A percentile compares a stretch with the other conserved stretches of the same genome.
These are phyloP conservation scores for Tolypocladium endophyticum DNA, from an alignment of 2,329 filamentous ascomycete species.

Conservation along the genomic window DNA sequence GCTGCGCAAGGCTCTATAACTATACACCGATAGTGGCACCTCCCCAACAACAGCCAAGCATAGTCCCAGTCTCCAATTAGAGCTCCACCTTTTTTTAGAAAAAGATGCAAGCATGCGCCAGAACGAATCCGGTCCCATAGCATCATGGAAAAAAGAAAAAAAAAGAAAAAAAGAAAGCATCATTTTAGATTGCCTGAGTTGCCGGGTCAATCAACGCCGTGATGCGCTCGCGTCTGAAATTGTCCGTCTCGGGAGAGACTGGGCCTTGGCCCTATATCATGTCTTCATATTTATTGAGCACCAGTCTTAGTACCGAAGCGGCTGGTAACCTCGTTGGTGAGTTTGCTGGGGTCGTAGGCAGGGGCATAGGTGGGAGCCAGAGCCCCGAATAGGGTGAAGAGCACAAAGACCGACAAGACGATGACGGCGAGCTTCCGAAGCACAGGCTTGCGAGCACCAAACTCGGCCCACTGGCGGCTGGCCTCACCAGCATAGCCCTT, in stretches of 20 bases:
- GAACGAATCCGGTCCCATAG: slow-evolving; percentile 11
- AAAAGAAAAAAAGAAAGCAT: neutral
- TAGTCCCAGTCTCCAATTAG: slow-evolving; percentile 8
- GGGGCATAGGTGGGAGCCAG: slow-evolving; percentile 51
- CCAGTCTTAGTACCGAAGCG: slow-evolving; percentile 34
- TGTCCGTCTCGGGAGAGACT: neutral
- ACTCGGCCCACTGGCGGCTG: slow-evolving; percentile 74
- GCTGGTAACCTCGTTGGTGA: slow-evolving; percentile 36
- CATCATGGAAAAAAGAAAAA: slow-evolving; percentile 4
- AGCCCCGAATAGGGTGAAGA: slow-evolving; percentile 62
- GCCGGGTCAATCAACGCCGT: slow-evolving; percentile 16
- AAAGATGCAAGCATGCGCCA: slow-evolving; percentile 14
- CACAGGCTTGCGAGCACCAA: slow-evolving; percentile 65
- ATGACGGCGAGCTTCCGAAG: slow-evolving; percentile 70
- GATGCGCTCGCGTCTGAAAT: slow-evolving; percentile 2
- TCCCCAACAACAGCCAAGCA: slow-evolving; percentile 17
- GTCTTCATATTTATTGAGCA: slow-evolving; percentile 4
- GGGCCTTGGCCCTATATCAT: neutral
- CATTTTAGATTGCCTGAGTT: slow-evolving; percentile 20
- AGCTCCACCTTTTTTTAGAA: slow-evolving; percentile 8
- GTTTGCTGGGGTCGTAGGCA: slow-evolving; percentile 40
- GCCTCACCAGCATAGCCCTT: slow-evolving; percentile 67
- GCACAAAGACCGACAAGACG: slow-evolving; percentile 45
- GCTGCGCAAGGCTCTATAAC: slow-evolving; percentile 27
- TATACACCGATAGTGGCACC: slow-evolving; percentile 18